Evolutionary conservation across 352 stramenopile genomes (phyloP).

Genomic region (Ophiocytium majus): DNA sequence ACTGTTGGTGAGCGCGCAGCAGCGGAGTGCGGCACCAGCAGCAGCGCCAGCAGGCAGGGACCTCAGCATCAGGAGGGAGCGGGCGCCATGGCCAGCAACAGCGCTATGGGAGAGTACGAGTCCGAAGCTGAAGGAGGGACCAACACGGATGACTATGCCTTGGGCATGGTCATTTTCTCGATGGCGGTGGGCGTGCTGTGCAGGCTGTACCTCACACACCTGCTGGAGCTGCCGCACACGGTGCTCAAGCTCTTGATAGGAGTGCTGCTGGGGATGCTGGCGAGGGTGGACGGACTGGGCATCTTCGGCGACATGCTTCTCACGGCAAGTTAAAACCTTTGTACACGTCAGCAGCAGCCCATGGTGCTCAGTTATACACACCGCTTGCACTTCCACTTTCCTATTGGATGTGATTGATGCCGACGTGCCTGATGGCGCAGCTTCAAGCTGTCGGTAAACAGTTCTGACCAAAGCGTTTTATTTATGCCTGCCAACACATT

Average conservation of each 20-base stretch:
- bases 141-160: constrained; percentile 41
- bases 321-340: constrained; percentile 31
- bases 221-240: constrained; percentile 53
- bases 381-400: not conserved
- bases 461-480: too few species aligned
- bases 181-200: constrained; percentile 49
- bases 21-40: too few species aligned
- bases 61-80: too few species aligned
- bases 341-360: not conserved
- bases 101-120: not conserved
- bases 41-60: too few species aligned
- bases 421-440: too few species aligned
- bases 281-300: constrained; percentile 32
- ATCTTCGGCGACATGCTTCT: constrained; percentile 35
- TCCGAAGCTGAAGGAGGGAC: not conserved
- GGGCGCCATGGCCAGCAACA: too few species aligned
- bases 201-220: constrained; percentile 52
- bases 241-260: constrained; percentile 52
- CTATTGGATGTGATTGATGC: too few species aligned
- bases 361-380: too few species aligned
- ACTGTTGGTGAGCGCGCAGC: too few species aligned
- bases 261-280: constrained; percentile 44
- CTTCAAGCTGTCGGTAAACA: too few species aligned
- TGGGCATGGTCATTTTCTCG: constrained; percentile 55
- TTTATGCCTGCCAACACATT: too few species aligned